These are phyloP conservation scores for Schizochytrium sp. DNA, from an alignment of 108 stramenopile genomes.

Conservation along the genomic window DNA sequence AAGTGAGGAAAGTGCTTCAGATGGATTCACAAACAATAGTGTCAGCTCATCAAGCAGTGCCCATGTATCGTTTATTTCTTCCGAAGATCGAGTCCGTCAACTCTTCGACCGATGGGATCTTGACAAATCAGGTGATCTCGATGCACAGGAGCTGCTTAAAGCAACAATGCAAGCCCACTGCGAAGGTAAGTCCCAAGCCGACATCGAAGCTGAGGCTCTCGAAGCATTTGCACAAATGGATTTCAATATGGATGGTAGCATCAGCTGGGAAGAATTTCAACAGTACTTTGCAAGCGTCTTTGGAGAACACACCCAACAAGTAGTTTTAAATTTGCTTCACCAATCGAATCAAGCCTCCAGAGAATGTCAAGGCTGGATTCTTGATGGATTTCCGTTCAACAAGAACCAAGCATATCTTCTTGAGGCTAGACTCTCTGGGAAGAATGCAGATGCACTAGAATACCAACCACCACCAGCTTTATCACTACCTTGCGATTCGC, in stretches of 20 bases:
- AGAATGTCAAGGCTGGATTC: background rate
- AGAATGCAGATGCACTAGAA: constrained; percentile 13
- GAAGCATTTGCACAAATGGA: constrained; percentile 59
- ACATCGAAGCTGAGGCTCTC: constrained; percentile 36
- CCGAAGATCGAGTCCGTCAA: background rate
- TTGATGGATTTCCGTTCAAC: constrained; percentile 21
- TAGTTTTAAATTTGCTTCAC: background rate
- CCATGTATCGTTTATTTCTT: background rate
- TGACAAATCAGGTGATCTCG: constrained; percentile 42
- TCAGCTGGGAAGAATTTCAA: constrained; percentile 53
- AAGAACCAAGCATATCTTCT: background rate
- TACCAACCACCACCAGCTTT: constrained; percentile 11
- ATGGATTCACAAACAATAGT: background rate
- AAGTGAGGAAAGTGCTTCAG: background rate
- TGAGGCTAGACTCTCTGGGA: background rate
- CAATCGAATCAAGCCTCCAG: background rate
- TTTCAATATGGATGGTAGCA: constrained; percentile 41
- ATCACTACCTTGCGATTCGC: constrained; percentile 14
- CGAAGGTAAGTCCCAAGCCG: constrained; percentile 23
- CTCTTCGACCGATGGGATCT: constrained; percentile 49
- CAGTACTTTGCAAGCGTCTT: constrained; percentile 15
- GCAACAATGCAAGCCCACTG: constrained; percentile 32
- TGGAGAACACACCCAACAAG: background rate
- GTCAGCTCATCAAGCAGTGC: no score
- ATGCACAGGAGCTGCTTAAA: constrained; percentile 28